These are phyloP conservation scores for Acanthamoeba rhysodes DNA, from an alignment of 208 protist genomes.

Conservation along the genomic window DNA sequence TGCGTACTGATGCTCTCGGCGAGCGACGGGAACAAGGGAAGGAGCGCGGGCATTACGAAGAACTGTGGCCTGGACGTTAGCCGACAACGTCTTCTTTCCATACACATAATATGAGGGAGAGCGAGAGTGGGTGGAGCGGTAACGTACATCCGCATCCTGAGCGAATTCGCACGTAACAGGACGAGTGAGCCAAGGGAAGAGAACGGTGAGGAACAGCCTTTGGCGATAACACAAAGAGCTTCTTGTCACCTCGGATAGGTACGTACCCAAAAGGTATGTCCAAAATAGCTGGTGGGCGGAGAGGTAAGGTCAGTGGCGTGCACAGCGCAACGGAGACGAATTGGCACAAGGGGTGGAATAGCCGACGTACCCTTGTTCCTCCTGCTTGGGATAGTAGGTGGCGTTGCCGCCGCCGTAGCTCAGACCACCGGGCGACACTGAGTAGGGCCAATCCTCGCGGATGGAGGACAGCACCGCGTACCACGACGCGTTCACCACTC, in stretches of 20 bases:
- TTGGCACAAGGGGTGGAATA: no score
- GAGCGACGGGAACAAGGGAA: conserved; percentile 53
- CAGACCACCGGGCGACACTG: conserved; percentile 61
- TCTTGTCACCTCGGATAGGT: neutral
- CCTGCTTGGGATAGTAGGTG: conserved; percentile 73
- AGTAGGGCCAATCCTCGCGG: conserved; percentile 53
- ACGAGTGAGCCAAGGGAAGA: neutral
- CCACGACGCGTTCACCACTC: conserved; percentile 60
- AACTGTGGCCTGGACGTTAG: neutral
- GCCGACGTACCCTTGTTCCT: conserved; percentile 36
- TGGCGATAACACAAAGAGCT: no score
- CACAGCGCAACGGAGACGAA: neutral
- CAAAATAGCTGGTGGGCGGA: conserved; percentile 15
- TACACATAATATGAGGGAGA: neutral
- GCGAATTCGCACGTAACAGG: no score
- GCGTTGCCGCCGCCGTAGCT: conserved; percentile 74
- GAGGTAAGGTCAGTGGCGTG: neutral
- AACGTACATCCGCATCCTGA: conserved; percentile 66
- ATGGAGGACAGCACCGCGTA: conserved; percentile 62
- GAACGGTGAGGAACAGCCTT: neutral
- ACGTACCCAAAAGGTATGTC: conserved; percentile 69
- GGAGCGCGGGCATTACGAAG: conserved; percentile 67
- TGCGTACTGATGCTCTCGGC: conserved; percentile 54
- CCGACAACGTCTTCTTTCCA: neutral
- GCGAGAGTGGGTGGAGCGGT: no score